Conservation (phyloP, 2,329 filamentous ascomycete genomes). For the Furcasterigmium sp. region DNA sequence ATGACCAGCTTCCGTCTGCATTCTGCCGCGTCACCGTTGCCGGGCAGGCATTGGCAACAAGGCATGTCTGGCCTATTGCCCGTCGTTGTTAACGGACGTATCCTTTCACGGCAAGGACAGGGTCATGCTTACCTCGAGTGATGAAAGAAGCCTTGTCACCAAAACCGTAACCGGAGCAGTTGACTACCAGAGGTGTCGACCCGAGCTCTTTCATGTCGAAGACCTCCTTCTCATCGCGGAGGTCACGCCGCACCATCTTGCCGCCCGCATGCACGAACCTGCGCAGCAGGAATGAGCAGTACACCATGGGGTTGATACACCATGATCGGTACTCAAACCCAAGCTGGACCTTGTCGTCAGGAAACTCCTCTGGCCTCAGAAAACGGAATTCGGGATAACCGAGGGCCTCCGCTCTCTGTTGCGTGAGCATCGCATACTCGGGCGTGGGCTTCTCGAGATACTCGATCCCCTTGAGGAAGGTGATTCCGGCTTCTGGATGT, state of each 20-base stretch:
- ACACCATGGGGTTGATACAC: constrained; percentile 50
- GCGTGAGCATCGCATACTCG: constrained; percentile 30
- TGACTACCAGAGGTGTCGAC: constrained; percentile 30
- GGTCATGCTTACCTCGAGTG: constrained; percentile 28
- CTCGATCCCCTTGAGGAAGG: constrained; percentile 43
- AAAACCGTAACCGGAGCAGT: constrained; percentile 41
- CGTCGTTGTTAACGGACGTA: too few relatives aligned
- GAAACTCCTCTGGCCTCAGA: constrained; percentile 29
- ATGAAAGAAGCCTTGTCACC: constrained; percentile 34
- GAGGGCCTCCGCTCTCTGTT: constrained; percentile 22
- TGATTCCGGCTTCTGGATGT: constrained; percentile 38
- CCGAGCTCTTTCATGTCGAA: constrained; percentile 24
- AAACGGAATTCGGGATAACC: constrained; percentile 31
- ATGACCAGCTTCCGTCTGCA: constrained; percentile 57
- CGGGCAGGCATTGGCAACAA: constrained; percentile 31
- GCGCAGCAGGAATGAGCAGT: constrained; percentile 42
- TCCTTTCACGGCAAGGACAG: not conserved
- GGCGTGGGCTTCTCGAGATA: constrained; percentile 41
- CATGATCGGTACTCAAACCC: constrained; percentile 49
- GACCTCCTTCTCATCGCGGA: constrained; percentile 30
- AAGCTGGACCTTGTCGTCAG: constrained; percentile 31
- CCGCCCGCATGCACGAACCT: constrained; percentile 32
- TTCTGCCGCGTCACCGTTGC: constrained; percentile 54
- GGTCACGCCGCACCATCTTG: constrained; percentile 23
- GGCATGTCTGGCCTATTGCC: constrained; percentile 39